phyloP scores from a whole-genome alignment of 129 eudicot species.

The Escallonia rubra region DNA sequence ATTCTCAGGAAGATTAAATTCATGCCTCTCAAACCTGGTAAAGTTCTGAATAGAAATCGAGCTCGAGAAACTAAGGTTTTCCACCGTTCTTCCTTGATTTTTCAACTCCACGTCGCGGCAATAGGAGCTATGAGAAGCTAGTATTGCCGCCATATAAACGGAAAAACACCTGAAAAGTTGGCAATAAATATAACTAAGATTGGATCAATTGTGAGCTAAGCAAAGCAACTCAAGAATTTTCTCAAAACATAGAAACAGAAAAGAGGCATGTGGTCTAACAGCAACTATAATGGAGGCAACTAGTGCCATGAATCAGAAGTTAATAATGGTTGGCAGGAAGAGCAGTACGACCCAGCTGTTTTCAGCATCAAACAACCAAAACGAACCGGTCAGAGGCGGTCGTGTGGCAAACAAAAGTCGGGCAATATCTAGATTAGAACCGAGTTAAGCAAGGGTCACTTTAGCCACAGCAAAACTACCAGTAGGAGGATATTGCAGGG shows the following conservation, averaged over 20 bases:
- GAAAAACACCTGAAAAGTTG: conserved; percentile 21
- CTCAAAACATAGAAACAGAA: neutral
- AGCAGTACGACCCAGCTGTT: too few relatives aligned
- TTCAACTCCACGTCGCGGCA: conserved; percentile 39
- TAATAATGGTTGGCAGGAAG: too few relatives aligned
- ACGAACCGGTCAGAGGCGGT: too few relatives aligned
- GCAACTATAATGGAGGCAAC: neutral
- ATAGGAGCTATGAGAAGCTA: conserved; percentile 75
- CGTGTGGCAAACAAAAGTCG: too few relatives aligned
- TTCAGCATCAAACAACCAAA: too few relatives aligned
- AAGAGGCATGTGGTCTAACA: neutral
- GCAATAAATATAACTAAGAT: neutral
- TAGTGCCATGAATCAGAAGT: too few relatives aligned
- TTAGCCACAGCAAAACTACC: too few relatives aligned
- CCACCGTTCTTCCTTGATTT: conserved; percentile 35
- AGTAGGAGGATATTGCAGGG: too few relatives aligned
- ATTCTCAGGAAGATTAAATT: conserved; percentile 9
- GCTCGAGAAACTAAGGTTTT: conserved; percentile 46
- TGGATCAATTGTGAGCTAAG: neutral
- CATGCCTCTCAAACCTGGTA: conserved; percentile 23
- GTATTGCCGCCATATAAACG: conserved; percentile 65
- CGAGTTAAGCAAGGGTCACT: too few relatives aligned
- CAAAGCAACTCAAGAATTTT: neutral
- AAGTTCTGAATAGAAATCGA: conserved; percentile 21
- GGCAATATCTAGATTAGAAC: too few relatives aligned